Evolutionary conservation across 805 yeast genomes (phyloP).

Genomic region (Candida palmyrensis): DNA sequence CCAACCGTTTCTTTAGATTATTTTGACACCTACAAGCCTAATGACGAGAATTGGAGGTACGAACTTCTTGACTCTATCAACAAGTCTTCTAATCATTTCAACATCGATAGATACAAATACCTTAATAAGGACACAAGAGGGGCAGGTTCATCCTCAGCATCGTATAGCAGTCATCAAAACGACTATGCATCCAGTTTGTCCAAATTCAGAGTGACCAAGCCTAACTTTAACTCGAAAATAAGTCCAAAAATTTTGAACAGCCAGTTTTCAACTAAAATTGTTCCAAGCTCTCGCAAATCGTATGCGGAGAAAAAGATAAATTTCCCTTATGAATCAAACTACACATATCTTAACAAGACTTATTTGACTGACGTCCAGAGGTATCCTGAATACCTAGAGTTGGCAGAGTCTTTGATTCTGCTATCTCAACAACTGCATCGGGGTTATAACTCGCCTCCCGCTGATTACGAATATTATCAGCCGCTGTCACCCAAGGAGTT

Average conservation of each 20-base stretch:
- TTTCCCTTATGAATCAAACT: conserved; percentile 51
- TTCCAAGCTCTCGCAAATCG: conserved; percentile 11
- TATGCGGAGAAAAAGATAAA: conserved; percentile 33
- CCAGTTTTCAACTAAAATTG: conserved; percentile 7
- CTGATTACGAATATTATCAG: conserved; percentile 2
- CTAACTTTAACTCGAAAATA: conserved; percentile 34
- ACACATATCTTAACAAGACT: conserved; percentile 44
- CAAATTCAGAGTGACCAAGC: conserved; percentile 14
- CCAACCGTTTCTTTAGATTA: conserved; percentile 41
- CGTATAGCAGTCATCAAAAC: conserved; percentile 5
- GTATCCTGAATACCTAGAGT: conserved; percentile 44
- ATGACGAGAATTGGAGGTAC: conserved; percentile 40
- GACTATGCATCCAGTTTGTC: conserved; percentile 1
- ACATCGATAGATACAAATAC: conserved; percentile 24
- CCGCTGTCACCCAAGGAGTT: background rate
- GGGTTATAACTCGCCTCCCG: conserved; percentile 1
- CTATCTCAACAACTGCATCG: conserved; percentile 17
- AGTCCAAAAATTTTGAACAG: conserved; percentile 18
- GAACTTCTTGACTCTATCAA: conserved; percentile 33
- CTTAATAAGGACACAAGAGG: too few relatives aligned
- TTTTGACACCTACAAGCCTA: conserved; percentile 41
- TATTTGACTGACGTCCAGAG: conserved; percentile 45
- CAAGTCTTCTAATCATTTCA: conserved; percentile 19
- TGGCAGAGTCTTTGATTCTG: conserved; percentile 38
- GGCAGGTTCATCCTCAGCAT: conserved; percentile 9